A percentile compares a stretch with the other conserved stretches of the same genome.
Evolutionary conservation across 139 green algal species (phyloP).

Genomic region (Pseudopediastrum boryanum): DNA sequence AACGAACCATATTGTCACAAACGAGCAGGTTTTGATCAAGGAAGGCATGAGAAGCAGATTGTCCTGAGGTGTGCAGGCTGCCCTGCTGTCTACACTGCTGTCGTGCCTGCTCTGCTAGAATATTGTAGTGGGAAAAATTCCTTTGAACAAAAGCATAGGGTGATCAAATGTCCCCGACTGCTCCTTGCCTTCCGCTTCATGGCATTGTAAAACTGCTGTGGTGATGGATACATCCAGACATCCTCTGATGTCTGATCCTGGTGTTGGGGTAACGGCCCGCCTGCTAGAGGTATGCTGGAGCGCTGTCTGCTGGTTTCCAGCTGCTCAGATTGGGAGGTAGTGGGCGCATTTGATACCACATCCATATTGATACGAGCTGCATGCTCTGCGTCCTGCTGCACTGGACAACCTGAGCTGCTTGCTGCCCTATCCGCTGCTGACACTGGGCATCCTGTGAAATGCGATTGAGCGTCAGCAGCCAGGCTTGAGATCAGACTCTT

Average conservation of each 20-base stretch:
- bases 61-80: no score
- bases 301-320: conserved; percentile 25
- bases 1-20: no score
- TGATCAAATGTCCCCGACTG: not conserved
- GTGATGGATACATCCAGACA: conserved; percentile 87
- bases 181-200: conserved; percentile 85
- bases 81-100: no score
- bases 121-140: no score
- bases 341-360: conserved; percentile 22
- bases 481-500: no score
- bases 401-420: not conserved
- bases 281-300: conserved; percentile 50
- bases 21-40: no score
- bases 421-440: not conserved
- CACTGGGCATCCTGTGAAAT: conserved; percentile 27
- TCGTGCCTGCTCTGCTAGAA: no score
- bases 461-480: no score
- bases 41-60: no score
- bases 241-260: conserved; percentile 33
- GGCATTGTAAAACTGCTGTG: conserved; percentile 94
- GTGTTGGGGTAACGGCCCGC: conserved; percentile 27
- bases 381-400: conserved; percentile 11
- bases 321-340: no score
- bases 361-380: conserved; percentile 42
- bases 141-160: not conserved